Evolutionary conservation across 129 eudicot genomes (phyloP), one percentile per base, ranked within the genome.

Genomic region (Glebionis coronaria): DNA sequence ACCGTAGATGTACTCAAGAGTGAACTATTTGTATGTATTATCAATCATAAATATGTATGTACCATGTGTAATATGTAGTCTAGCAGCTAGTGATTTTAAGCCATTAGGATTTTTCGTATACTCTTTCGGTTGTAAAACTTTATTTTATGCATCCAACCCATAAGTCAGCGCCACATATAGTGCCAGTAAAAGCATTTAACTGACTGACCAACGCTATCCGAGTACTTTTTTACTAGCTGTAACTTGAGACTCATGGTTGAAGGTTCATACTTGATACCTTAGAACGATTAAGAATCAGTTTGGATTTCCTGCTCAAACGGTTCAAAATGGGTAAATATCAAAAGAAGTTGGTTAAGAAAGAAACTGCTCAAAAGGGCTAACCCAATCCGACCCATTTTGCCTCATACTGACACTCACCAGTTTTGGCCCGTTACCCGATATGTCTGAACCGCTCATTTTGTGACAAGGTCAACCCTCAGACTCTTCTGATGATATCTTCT

Each of bases 391-490:
- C 25, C 25, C 25, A 23, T 23, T 23, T 23, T 23, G 2, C 25
- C 1, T 23, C 25, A 18, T 19, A 95, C 97, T 5, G 94, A 91
- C 42, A 78, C 96, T 88, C 96, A 91, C 88, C 58, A 85, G 97
- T 70, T 23, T 23, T 23, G 25, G 2, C 25, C 25, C 25, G 25
- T 23, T 23, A 23, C 88, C 96, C 81, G 88, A 80, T 66, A 91
- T 72, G 13, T 88, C 97, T 0, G 97, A 96, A 56, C n/a, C n/a
- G n/a, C n/a, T n/a, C n/a, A 90, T 91, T 3, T 85, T 91, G 7
- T 96, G 97, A 7, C 88, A 88, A 55, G 85, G 85, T 91, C 90
- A 67, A n/a, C n/a, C n/a, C n/a, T n/a, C n/a, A n/a, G n/a, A n/a
- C n/a, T n/a, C n/a, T n/a, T n/a, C n/a, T n/a, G n/a, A n/a, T n/a